Conservation (phyloP, 768 basidiomycete genomes). For the Phanerochaete carnosa region DNA sequence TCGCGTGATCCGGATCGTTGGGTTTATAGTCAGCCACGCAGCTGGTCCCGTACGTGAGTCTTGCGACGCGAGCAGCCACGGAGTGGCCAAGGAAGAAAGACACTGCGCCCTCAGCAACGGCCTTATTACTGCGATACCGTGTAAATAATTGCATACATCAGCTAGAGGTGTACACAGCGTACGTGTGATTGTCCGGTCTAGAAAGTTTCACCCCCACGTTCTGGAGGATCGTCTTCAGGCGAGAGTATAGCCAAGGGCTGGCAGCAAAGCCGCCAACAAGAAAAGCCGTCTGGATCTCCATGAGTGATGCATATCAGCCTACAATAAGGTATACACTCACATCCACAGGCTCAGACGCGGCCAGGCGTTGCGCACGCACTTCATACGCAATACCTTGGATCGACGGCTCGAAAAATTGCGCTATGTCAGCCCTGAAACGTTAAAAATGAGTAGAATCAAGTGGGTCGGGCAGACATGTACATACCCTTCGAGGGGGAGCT, state of each 20-base stretch:
- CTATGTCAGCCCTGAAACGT: conserved; percentile 32
- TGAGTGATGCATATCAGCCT: neutral
- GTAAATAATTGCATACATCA: neutral
- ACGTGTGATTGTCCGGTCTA: neutral
- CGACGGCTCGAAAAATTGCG: conserved; percentile 42
- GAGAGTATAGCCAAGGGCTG: neutral
- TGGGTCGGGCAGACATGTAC: conserved; percentile 8
- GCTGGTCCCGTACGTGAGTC: neutral
- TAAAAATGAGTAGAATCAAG: no score
- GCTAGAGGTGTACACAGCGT: neutral
- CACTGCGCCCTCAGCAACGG: neutral
- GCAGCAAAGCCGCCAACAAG: neutral
- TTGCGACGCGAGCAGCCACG: neutral
- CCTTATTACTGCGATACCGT: neutral
- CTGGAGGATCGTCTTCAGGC: neutral
- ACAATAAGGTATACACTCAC: neutral
- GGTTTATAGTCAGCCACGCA: neutral
- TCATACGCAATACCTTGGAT: conserved; percentile 31
- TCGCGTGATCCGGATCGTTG: neutral
- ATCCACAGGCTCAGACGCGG: neutral
- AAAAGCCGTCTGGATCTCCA: neutral
- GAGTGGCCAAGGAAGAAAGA: neutral
- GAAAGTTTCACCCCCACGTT: neutral
- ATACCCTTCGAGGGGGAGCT: conserved; percentile 34
- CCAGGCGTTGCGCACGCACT: conserved; percentile 27